Base-by-base conservation (phyloP, 2,329 filamentous ascomycete species). In the Xylariaceae sp. region DNA sequence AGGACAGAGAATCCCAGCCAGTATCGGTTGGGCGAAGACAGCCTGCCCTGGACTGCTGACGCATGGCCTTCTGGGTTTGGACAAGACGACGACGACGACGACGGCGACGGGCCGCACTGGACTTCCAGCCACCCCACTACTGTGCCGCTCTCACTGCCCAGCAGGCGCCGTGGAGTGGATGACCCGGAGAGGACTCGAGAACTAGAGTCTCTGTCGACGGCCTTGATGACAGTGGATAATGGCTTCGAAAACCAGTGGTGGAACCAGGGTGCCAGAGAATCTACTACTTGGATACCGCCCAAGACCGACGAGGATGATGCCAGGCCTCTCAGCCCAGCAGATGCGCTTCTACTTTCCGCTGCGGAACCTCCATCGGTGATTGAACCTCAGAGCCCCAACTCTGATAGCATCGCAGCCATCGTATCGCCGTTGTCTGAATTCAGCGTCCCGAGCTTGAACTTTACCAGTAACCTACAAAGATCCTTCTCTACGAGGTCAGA, bases 211-310 rank as follows among this genome's bases (percentile, higher is more conserved):
- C 65, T 81, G 4, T 77, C 75, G 10, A 71, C 72, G 4, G 77
- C 77, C 35, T 72, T 81, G 70, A 73, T 80, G 67, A 80, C 77
- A 2, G 73, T 81, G 3, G 77, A 81, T 58, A 81, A 80, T 56
- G 77, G 77, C 2, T 80, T 81, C 55, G 77, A 81, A 64, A 73
- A 75, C 53, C 76, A 80, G 61, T 80, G 77, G 76, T 80, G 77
- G 77, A 73, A 79, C 56, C 74, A 75, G 53, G 77, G 76, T 1
- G 50, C 52, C 9, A 63, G 69, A 2, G 64, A 67, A 43, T 53
- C 62, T 1, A 62, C 56, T 18, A 51, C 53, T 14, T 52, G 57
- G 44, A 47, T 53, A 27, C 56, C 60, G 1, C 42, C 52, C 11
- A 54, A 59, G n/a, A 52, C 56, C 14, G 54, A 55, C 15, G 54